phyloP scores from a whole-genome alignment of 2,329 filamentous ascomycete species.

The Ceratocystis diversiconidia region DNA sequence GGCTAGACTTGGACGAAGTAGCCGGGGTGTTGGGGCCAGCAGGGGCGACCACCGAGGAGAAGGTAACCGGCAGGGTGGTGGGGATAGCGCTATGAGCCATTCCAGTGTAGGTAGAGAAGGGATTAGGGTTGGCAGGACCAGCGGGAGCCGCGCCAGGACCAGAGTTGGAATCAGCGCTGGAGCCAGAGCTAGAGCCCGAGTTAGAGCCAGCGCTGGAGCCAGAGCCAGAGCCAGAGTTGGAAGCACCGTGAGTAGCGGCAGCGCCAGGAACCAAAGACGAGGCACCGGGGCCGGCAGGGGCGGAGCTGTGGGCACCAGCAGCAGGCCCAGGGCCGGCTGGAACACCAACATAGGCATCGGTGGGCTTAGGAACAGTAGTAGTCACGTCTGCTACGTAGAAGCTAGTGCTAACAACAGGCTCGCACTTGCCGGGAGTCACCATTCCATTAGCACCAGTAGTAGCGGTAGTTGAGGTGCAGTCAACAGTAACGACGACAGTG shows the following conservation, averaged over 20 bases:
- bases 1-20: background rate
- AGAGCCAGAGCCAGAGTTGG: background rate
- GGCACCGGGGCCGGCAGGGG: background rate
- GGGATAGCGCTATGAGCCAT: background rate
- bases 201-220: background rate
- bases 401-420: background rate
- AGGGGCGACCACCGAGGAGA: background rate
- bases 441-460: background rate
- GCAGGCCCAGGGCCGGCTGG: background rate
- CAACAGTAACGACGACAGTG: constrained; percentile 6
- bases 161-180: background rate
- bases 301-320: background rate
- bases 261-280: background rate
- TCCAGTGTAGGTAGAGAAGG: background rate
- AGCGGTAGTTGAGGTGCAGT: constrained; percentile 7
- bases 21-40: background rate
- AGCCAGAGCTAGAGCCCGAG: background rate
- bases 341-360: background rate
- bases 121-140: background rate
- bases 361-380: background rate
- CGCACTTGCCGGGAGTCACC: background rate
- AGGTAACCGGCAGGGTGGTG: background rate
- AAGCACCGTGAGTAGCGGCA: background rate
- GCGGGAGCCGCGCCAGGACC: background rate
- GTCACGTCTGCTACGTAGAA: background rate